Base-by-base conservation (phyloP, 257 asterid genomes). In the Ajuga chamaepitys region DNA sequence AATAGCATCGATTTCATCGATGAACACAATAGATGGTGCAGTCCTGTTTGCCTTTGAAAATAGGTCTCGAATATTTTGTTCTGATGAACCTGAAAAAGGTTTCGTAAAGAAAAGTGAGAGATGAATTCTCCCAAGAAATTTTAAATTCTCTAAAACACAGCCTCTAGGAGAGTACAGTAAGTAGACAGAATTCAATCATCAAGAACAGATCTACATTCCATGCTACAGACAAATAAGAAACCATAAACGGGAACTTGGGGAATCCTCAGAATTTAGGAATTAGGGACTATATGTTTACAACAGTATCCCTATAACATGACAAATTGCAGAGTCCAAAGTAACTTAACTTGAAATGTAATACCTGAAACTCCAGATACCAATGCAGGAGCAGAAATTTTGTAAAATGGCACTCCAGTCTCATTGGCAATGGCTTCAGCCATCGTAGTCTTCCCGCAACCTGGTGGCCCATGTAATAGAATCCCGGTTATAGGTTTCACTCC, bases 371-470 rank as follows among this genome's bases (percentile, higher is more conserved):
- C 99, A 48, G 99, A 89, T 16, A 89, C 97, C 85, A 93, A 68
- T 74, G 86, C 97, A 28, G 99, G 83, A 55, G 99, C 97, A 58
- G 95, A 89, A 48, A 87, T 83, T 75, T 81, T 74, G 77, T 86
- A 87, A 75, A 93, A 93, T 16, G 96, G 89, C 13, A 82, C 84
- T 4, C 96, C 81, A 4, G 95, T 74, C 72, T 93, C 99, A 70
- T 93, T 93, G 41, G 99, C 99, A 78, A 93, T 87, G 47, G 99
- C 99, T 46, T 83, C 89, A 77, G 97, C 97, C 73, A 93, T 83
- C 76, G 64, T 87, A 4, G 98, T 89, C 75, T 93, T 93, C 68
- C 99, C 99, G 77, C 99, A 93, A 0, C 99, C 99, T 13, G 97
- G 99, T 13, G 97, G 99, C 4, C 99, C 99, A 9, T 89, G 89